Percentiles rank a stretch among this genome's conserved stretches.
These are phyloP conservation scores for Teratosphaeriaceae sp. DNA, from an alignment of 2,329 filamentous ascomycete species.

Conservation along the genomic window DNA sequence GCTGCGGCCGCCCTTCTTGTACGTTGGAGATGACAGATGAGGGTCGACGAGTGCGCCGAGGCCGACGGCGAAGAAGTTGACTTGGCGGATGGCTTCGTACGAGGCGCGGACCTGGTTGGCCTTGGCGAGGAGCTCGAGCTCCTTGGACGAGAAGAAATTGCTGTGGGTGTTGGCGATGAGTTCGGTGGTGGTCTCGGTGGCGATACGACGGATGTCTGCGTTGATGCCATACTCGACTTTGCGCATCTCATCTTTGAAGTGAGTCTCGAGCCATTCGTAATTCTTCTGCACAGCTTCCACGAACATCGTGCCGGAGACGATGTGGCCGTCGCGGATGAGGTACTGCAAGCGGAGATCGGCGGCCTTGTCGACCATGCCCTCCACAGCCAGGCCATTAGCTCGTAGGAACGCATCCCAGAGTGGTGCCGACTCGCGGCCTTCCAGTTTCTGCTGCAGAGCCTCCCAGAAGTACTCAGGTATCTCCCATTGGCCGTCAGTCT, in stretches of 20 bases:
- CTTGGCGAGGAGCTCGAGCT: conserved; percentile 24
- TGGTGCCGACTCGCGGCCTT: conserved; percentile 38
- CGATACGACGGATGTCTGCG: conserved; percentile 5
- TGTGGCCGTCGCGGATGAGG: conserved; percentile 9
- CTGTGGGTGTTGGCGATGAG: neutral
- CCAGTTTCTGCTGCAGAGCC: conserved; percentile 52
- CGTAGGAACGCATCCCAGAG: conserved; percentile 24
- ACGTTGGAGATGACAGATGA: conserved; percentile 51
- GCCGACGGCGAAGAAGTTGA: conserved; percentile 68
- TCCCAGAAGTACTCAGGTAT: conserved; percentile 60
- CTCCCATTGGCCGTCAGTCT: conserved; percentile 45
- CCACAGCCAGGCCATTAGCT: conserved; percentile 32
- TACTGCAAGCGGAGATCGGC: conserved; percentile 28
- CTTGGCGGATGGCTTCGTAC: conserved; percentile 27
- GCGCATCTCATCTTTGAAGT: conserved; percentile 6
- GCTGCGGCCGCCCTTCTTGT: conserved; percentile 2
- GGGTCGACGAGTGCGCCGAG: conserved; percentile 61
- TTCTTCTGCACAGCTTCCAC: conserved; percentile 11
- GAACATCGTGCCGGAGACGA: conserved; percentile 11
- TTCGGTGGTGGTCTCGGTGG: conserved; percentile 7
- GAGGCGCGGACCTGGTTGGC: conserved; percentile 22
- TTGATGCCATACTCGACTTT: conserved; percentile 1
- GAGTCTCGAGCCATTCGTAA: conserved; percentile 5
- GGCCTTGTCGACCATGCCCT: conserved; percentile 30
- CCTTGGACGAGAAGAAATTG: conserved; percentile 10